Evolutionary conservation across 176 grass and related monocot genomes (phyloP), one percentile per base, ranked within the genome.

Genomic region (Metroxylon sagu): DNA sequence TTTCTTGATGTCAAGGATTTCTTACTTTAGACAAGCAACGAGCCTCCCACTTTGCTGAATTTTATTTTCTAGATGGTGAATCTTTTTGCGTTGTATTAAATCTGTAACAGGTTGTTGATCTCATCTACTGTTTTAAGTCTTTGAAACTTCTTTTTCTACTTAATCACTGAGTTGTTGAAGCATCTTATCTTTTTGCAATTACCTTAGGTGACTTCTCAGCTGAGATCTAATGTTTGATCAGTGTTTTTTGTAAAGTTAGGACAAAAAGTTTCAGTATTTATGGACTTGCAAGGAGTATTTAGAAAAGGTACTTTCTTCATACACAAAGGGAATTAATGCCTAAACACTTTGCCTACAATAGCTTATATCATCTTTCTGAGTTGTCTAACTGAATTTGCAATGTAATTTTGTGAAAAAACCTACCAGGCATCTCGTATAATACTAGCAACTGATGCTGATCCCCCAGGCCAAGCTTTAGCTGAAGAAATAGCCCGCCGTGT

Each of bases 341-440:
- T 12, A 43, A 10, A 43, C 2, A 12, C 10, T n/a, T 79, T 48
- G 50, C 26, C 15, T 43, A 25, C 55, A 15, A 65, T 19, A 48
- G 18, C 52, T 59, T 26, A n/a, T 75, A 56, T 26, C 18, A 35
- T 60, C 54, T 17, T 4, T 25, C 52, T 19, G 18, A 57, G 53
- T 71, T 19, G 31, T 7, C 71, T 60, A 50, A 53, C 31, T 76
- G 71, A 53, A 31, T 75, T 62, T 62, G 17, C 21, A 6, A 35
- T 2, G 43, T 15, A 21, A 16, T 70, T 74, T 19, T 18, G 53
- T 23, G 18, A 19, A 48, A 35, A 48, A 69, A 65, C 1, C 39
- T 72, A 35, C 69, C n/a, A 92, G 93, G 88, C 84, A 54, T 98
- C 93, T 71, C 85, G 87, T 54, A 98, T 98, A 89, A 98, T 98